These are phyloP conservation scores for Immersiporthe knoxdaviesiana DNA, from an alignment of 2,329 filamentous ascomycete genomes.

Conservation along the genomic window DNA sequence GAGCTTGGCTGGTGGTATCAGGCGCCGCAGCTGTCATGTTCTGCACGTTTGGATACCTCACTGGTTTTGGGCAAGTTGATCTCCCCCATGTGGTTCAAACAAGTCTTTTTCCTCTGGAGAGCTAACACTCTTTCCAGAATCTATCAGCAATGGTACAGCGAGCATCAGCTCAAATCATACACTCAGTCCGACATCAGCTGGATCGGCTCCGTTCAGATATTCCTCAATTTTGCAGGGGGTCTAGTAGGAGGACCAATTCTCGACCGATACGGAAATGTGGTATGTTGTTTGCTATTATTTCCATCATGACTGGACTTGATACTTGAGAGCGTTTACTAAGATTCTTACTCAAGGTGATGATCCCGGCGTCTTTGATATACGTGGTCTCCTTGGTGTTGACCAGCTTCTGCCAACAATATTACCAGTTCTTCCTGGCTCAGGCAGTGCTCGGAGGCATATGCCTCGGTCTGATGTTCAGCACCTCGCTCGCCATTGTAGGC, in stretches of 20 bases:
- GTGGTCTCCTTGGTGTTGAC: slow-evolving; percentile 27
- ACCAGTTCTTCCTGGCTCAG: slow-evolving; percentile 29
- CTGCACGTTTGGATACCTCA: slow-evolving; percentile 44
- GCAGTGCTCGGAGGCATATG: slow-evolving; percentile 35
- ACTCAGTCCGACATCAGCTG: slow-evolving; percentile 28
- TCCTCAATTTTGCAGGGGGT: slow-evolving; percentile 27
- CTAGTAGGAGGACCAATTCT: slow-evolving; percentile 27
- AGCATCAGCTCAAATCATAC: slow-evolving; percentile 25
- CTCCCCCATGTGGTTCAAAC: slow-evolving; percentile 32
- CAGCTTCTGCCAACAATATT: slow-evolving; percentile 29
- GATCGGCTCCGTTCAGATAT: slow-evolving; percentile 30
- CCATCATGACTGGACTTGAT: background rate
- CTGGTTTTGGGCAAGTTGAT: slow-evolving; percentile 40
- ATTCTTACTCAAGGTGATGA: slow-evolving; percentile 11
- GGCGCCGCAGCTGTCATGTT: slow-evolving; percentile 43
- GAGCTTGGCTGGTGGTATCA: slow-evolving; percentile 46
- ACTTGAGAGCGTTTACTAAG: background rate
- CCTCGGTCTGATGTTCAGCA: slow-evolving; percentile 42
- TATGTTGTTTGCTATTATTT: background rate
- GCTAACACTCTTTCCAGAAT: slow-evolving; percentile 14
- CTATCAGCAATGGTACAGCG: slow-evolving; percentile 28
- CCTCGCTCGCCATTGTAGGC: slow-evolving; percentile 35
- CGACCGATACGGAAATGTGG: slow-evolving; percentile 26
- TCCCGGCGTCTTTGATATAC: slow-evolving; percentile 27
- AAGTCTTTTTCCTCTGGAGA: background rate